Evolutionary conservation across 192 early-diverging fungal species (phyloP), one percentile per base, ranked within the genome.

Genomic region (Entomortierella chlamydospora): DNA sequence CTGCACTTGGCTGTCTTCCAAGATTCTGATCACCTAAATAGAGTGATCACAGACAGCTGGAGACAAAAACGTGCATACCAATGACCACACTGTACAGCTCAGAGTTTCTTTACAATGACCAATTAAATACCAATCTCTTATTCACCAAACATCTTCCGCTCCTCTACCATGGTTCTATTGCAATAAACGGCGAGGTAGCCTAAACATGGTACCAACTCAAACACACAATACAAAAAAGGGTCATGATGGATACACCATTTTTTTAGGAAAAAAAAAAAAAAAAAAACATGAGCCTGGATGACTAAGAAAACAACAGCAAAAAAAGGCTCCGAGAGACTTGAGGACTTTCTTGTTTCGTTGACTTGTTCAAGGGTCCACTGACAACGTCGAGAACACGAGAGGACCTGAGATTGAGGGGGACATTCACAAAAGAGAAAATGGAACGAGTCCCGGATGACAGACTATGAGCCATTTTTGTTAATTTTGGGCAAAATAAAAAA

Each of bases 221-320:
- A 47, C 15, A 47, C 4, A 47, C 4, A 11, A 17, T 47, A 47
- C 4, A 47, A 47, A 47, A 47, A 47, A 47, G 45, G 45, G 45
- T 47, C 45, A 47, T 47, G 45, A 20, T 20, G 45, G 45, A 47
- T 47, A 47, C 45, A 47, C 45, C 45, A 47, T 47, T 47, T 47
- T 47, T 41, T 41, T n/a, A n/a, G n/a, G n/a, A 37, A 37, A 37
- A 37, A 7, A 37, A 10, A 7, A 37, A 37, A 37, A 37, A 37
- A 37, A 37, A 37, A 37, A 37, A 37, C 10, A 37, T 7, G 34
- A 37, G 5, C 10, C 34, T 10, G 5, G 10, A 37, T 7, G 34
- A 37, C 5, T 10, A 7, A 37, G 34, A 7, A 4, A 37, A 37
- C 10, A 37, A 37, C 34, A 10, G 34, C 10, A 37, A 37, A 47